Percentiles rank a stretch among this genome's conserved stretches.
Conservation (phyloP, 352 stramenopile genomes). For the Globisporangium okanoganense region DNA sequence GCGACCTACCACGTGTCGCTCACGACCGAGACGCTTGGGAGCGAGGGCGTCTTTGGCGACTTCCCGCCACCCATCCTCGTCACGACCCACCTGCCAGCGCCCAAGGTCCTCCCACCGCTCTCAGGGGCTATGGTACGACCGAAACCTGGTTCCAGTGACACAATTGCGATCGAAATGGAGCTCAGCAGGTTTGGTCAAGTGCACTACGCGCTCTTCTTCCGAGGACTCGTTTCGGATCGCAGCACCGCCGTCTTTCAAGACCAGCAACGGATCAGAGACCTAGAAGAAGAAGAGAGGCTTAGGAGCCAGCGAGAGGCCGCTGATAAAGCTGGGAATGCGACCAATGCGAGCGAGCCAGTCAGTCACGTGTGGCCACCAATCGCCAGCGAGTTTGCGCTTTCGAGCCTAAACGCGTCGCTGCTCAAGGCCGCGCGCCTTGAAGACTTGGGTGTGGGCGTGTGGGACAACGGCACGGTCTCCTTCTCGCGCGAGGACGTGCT, state of each 20-base stretch:
- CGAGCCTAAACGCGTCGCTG: constrained; percentile 32
- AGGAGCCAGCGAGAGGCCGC: constrained; percentile 1
- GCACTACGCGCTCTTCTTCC: constrained; percentile 75
- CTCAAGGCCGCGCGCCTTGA: constrained; percentile 56
- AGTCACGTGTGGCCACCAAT: constrained; percentile 40
- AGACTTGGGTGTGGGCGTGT: constrained; percentile 56
- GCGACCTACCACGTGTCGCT: constrained; percentile 76
- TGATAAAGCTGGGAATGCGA: constrained; percentile 2
- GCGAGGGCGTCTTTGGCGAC: constrained; percentile 64
- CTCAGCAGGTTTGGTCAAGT: constrained; percentile 63
- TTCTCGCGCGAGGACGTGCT: constrained; percentile 67
- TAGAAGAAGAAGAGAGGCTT: constrained; percentile 16
- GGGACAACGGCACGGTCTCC: constrained; percentile 70
- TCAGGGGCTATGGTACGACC: constrained; percentile 22
- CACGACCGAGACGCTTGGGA: constrained; percentile 61
- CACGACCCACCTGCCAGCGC: constrained; percentile 47
- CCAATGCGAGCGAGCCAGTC: constrained; percentile 15
- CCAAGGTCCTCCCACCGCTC: constrained; percentile 25
- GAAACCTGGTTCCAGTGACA: constrained; percentile 34
- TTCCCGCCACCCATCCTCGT: constrained; percentile 71
- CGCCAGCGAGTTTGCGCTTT: constrained; percentile 40
- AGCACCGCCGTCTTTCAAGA: constrained; percentile 18
- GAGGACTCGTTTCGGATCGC: constrained; percentile 37
- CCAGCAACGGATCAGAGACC: background rate
- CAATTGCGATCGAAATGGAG: constrained; percentile 48